phyloP scores from a whole-genome alignment of 805 yeast genomes.

The Candida sakaeoensis region DNA sequence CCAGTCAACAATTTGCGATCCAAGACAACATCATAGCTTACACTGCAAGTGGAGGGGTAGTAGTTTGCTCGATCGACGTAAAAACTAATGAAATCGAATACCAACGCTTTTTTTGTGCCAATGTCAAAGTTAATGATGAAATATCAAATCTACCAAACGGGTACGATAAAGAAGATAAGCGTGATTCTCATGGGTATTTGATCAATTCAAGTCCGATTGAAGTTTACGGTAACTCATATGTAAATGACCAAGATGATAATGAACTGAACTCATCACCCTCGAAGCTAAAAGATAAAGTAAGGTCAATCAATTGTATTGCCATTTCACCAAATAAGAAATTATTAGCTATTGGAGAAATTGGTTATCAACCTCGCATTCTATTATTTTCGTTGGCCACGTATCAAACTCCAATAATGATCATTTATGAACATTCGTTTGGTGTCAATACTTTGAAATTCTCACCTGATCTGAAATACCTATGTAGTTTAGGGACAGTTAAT shows the following conservation, averaged over 20 bases:
- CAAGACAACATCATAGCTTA: slow-evolving; percentile 45
- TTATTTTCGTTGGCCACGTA: slow-evolving; percentile 55
- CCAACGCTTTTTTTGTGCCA: slow-evolving; percentile 55
- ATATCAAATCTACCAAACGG: slow-evolving; percentile 20
- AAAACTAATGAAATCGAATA: slow-evolving; percentile 15
- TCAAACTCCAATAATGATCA: slow-evolving; percentile 47
- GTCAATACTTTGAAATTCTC: slow-evolving; percentile 53
- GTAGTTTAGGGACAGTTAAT: slow-evolving; percentile 63
- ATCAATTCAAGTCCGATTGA: slow-evolving; percentile 25
- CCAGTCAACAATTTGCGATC: slow-evolving; percentile 37
- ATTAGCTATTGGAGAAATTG: slow-evolving; percentile 68
- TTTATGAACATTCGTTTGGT: slow-evolving; percentile 66
- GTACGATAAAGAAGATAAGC: slow-evolving; percentile 12
- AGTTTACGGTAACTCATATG: slow-evolving; percentile 15
- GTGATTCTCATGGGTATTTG: slow-evolving; percentile 37
- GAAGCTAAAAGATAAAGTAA: slow-evolving; percentile 38
- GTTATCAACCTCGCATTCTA: slow-evolving; percentile 63
- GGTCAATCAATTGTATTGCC: slow-evolving; percentile 55
- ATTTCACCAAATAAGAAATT: slow-evolving; percentile 51
- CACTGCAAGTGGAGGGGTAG: slow-evolving; percentile 59
- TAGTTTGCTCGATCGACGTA: slow-evolving; percentile 36
- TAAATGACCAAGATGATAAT: background rate
- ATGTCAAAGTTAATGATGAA: slow-evolving; percentile 11
- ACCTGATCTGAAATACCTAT: slow-evolving; percentile 50
- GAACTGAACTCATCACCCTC: slow-evolving; percentile 15